Evolutionary conservation across 495 filamentous ascomycete genomes (phyloP).

Genomic region (Daldinia concentrica): DNA sequence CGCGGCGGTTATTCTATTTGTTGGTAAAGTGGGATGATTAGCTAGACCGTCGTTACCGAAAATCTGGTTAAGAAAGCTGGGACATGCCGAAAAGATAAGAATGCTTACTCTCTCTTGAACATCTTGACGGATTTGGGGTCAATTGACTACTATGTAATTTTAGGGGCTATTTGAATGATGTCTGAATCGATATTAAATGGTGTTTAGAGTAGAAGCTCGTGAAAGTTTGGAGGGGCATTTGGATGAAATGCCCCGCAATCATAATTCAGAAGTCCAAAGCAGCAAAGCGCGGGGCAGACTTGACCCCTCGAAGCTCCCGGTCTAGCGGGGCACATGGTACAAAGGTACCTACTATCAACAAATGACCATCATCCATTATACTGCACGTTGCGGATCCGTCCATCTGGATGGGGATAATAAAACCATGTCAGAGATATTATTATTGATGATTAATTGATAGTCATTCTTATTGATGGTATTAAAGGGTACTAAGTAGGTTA

Average conservation of each 20-base stretch:
- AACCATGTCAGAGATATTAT: neutral
- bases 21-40: slow-evolving; percentile 26
- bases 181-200: neutral
- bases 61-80: neutral
- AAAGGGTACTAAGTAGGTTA: neutral
- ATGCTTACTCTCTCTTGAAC: slow-evolving; percentile 90
- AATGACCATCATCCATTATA: neutral
- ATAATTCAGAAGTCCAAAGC: slow-evolving; percentile 3
- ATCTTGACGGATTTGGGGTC: slow-evolving; percentile 59
- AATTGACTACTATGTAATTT: slow-evolving; percentile 13
- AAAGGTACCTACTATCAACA: slow-evolving; percentile 16
- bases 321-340: slow-evolving; percentile 27
- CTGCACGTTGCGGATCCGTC: neutral
- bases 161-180: neutral
- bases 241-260: slow-evolving; percentile 35
- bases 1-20: slow-evolving; percentile 66
- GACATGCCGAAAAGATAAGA: neutral
- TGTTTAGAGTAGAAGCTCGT: slow-evolving; percentile 36
- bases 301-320: slow-evolving; percentile 12
- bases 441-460: neutral
- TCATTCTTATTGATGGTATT: neutral
- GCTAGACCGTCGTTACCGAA: neutral
- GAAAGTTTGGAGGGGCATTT: slow-evolving; percentile 49
- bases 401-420: neutral
- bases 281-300: slow-evolving; percentile 39